phyloP scores from a whole-genome alignment of 208 protist species.

The Leishmania tropica region DNA sequence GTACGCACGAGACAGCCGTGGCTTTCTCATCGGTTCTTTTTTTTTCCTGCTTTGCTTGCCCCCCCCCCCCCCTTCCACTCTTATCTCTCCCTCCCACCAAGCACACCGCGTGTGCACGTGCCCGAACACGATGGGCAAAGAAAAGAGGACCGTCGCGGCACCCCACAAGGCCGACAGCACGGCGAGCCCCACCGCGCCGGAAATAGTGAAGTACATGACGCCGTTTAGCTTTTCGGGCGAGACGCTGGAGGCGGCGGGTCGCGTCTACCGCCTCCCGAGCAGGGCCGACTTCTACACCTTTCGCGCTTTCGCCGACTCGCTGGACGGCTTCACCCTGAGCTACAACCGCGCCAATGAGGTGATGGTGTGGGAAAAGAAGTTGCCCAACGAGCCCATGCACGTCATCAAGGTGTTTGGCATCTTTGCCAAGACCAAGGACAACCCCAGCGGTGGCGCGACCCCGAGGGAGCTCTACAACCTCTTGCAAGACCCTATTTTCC shows the following conservation, averaged over 20 bases:
- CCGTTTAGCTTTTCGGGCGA: conserved; percentile 65
- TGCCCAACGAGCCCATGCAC: conserved; percentile 69
- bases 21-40: no score
- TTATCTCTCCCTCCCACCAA: neutral
- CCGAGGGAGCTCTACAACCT: conserved; percentile 76
- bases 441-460: conserved; percentile 29
- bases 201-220: conserved; percentile 52
- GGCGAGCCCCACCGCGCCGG: conserved; percentile 5
- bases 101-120: neutral
- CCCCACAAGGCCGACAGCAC: neutral
- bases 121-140: conserved; percentile 7
- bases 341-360: conserved; percentile 51
- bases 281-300: conserved; percentile 72
- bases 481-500: conserved; percentile 85
- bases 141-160: conserved; percentile 20
- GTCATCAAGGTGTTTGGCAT: conserved; percentile 86
- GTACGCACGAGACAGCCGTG: no score
- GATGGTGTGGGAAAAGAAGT: conserved; percentile 76
- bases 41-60: no score
- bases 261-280: conserved; percentile 59
- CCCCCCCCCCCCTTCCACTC: neutral
- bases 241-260: conserved; percentile 36
- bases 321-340: conserved; percentile 73
- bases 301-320: conserved; percentile 70
- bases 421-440: conserved; percentile 45